Percentiles rank a stretch among this genome's conserved stretches.
Conservation (phyloP, 345 rosid genomes). For the Gossypium stocksii region DNA sequence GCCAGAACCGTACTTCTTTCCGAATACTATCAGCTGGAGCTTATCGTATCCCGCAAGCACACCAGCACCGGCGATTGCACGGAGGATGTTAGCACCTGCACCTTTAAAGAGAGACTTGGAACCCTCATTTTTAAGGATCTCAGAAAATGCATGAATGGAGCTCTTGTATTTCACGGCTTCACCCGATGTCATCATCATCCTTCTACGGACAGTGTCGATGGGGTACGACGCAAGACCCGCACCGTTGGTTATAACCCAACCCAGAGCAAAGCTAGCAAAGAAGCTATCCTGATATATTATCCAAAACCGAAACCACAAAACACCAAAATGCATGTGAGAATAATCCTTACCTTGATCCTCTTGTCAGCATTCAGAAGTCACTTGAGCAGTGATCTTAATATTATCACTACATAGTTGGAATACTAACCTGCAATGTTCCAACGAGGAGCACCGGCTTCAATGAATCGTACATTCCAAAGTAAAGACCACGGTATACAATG, state of each 20-base stretch:
- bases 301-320: neutral
- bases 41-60: constrained; percentile 49
- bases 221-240: constrained; percentile 47
- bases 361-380: neutral
- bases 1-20: constrained; percentile 49
- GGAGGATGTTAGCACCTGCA: constrained; percentile 49
- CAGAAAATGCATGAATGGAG: constrained; percentile 31
- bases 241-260: constrained; percentile 47
- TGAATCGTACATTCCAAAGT: constrained; percentile 48
- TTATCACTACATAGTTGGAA: neutral
- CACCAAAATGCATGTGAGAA: neutral
- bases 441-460: constrained; percentile 39
- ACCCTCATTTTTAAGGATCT: constrained; percentile 43
- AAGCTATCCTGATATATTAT: constrained; percentile 39
- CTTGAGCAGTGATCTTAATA: neutral
- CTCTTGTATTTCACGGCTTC: constrained; percentile 25
- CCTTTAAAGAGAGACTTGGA: constrained; percentile 44
- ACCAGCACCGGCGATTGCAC: constrained; percentile 48
- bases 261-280: constrained; percentile 20
- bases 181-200: neutral
- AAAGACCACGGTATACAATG: constrained; percentile 40
- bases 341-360: neutral
- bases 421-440: constrained; percentile 32
- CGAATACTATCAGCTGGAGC: constrained; percentile 36
- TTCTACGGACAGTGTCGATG: constrained; percentile 3